Base-by-base conservation (phyloP, 1,284 basidiomycete species). In the Fomitopsis schrenkii region DNA sequence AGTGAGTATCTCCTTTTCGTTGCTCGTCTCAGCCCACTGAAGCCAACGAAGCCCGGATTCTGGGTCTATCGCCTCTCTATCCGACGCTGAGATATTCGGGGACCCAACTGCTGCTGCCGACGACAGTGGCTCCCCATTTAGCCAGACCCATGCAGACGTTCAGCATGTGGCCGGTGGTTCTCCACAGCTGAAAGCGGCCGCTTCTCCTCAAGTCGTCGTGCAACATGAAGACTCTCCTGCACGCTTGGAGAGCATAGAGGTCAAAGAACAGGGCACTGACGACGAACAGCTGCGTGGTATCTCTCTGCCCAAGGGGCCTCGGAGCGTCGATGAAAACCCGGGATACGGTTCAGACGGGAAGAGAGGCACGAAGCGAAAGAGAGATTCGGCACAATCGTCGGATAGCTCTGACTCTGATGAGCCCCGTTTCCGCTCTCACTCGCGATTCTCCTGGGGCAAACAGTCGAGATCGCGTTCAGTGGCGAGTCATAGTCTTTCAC, bases 1-100 rank as follows among this genome's bases (percentile, higher is more conserved):
- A 83, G 81, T 85, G 72, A 66, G 82, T 74, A 28, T 14, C 44
- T 28, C 28, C 46, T 45, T 60, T 22, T 38, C 59, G 58, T 40
- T 63, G 55, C 54, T 28, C 28, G 44, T 22, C 52, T 58, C 57
- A 62, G 44, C 61, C 54, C 33, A 57, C 41, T 33, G 40, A 59
- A 36, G 40, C 26, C 46, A 14, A n/a, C 42, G 3, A 56, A 81
- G 80, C 62, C 75, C 73, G 26, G 76, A 78, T 36, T 74, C 74
- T 17, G 76, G 78, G 17, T 69, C 64, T 63, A 76, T 80, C 57
- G 70, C 65, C 30, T 70, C 74, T 67, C 61, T 71, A 40, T 58
- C 63, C 17, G 67, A 67, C 4, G 63, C 64, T 15, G 69, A 69
- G 35, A 57, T 68, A 26, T 44, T 52, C 19, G 54, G 50, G 12